phyloP scores from a whole-genome alignment of 352 stramenopile genomes.

The Globisporangium radiosum region DNA sequence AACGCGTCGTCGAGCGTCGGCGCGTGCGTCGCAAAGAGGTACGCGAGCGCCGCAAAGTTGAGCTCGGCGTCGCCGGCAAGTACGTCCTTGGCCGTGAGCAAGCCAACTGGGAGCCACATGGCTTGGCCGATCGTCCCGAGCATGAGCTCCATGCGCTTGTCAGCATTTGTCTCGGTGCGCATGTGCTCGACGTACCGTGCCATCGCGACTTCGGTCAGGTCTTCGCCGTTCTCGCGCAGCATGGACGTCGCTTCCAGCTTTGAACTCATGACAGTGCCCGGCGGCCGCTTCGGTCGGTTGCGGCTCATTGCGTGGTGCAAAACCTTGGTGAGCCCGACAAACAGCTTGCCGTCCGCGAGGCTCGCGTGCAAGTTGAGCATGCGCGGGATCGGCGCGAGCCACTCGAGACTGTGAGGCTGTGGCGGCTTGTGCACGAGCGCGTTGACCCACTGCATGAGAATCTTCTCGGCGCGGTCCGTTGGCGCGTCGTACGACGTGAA shows the following conservation, averaged over 20 bases:
- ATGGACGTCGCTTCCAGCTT: conserved; percentile 55
- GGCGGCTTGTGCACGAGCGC: conserved; percentile 26
- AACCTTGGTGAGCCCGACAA: conserved; percentile 48
- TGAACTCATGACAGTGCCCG: conserved; percentile 14
- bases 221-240: conserved; percentile 68
- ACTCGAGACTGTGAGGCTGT: conserved; percentile 28
- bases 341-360: conserved; percentile 49
- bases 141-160: conserved; percentile 66
- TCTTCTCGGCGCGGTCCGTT: conserved; percentile 56
- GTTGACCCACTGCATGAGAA: conserved; percentile 76
- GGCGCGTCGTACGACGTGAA: conserved; percentile 38
- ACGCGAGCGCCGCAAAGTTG: conserved; percentile 68
- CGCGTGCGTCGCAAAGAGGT: conserved; percentile 62
- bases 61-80: conserved; percentile 62
- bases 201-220: conserved; percentile 73
- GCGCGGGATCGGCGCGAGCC: conserved; percentile 26
- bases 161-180: conserved; percentile 30
- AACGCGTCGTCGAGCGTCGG: conserved; percentile 48
- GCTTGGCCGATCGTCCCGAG: conserved; percentile 63
- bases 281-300: conserved; percentile 27
- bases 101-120: conserved; percentile 55
- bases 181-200: conserved; percentile 71
- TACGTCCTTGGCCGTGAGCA: conserved; percentile 64
- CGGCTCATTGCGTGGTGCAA: conserved; percentile 65
- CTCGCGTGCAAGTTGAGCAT: conserved; percentile 72